Evolutionary conservation across 1,284 basidiomycete genomes (phyloP).

Genomic region (Cyathus olla): DNA sequence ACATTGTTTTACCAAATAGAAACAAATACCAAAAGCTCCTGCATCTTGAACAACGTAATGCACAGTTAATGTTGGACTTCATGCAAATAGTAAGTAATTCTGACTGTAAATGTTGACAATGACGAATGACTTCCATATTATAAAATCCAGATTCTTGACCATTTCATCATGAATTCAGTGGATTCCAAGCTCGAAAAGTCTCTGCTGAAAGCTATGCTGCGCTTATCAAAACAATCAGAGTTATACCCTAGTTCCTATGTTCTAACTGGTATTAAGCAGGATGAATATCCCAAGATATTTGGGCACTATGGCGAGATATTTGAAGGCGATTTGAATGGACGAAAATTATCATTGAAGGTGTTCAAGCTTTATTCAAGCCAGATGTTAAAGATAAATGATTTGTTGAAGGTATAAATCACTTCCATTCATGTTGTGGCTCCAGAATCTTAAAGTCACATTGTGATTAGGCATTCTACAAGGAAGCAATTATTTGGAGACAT

Average conservation of each 20-base stretch:
- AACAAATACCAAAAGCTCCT: too few species aligned
- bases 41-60: too few species aligned
- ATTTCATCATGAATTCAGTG: neutral
- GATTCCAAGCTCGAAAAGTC: neutral
- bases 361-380: neutral
- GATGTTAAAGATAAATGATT: neutral
- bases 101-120: neutral
- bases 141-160: neutral
- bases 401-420: neutral
- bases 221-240: neutral
- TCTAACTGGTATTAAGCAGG: neutral
- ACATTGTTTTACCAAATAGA: too few species aligned
- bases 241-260: neutral
- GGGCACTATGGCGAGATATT: neutral
- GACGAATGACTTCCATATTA: neutral
- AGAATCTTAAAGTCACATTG: neutral
- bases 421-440: neutral
- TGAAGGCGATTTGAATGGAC: neutral
- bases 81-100: neutral
- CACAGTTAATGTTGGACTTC: too few species aligned
- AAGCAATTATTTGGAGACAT: conserved; percentile 19
- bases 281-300: neutral
- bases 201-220: neutral
- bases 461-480: conserved; percentile 11
- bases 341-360: neutral